Evolutionary conservation across 768 basidiomycete genomes (phyloP).

Genomic region (Macrolepiota dolichaula): DNA sequence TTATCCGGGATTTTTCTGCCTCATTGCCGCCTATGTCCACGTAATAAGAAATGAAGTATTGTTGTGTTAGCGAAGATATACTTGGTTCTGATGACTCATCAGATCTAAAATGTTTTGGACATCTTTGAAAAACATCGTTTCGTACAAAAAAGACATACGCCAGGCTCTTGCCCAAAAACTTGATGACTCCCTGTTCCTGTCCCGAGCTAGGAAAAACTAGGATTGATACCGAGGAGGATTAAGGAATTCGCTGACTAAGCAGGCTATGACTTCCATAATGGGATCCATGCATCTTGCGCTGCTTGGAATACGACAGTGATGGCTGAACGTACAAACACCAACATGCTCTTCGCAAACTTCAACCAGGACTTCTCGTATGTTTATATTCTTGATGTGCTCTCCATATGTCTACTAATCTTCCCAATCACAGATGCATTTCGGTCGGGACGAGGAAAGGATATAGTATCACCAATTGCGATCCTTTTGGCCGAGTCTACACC

Average conservation of each 20-base stretch:
- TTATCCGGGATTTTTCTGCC: neutral
- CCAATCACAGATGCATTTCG: slow-evolving; percentile 68
- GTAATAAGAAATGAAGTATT: too few species aligned
- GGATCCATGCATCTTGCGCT: neutral
- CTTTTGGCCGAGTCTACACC: slow-evolving; percentile 93
- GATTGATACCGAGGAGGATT: too few species aligned
- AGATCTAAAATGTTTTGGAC: too few species aligned
- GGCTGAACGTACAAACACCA: slow-evolving; percentile 39
- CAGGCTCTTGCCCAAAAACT: too few species aligned
- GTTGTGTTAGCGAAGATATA: too few species aligned
- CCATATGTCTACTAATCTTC: neutral
- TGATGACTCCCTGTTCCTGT: too few species aligned
- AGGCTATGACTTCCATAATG: neutral
- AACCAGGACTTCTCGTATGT: slow-evolving; percentile 95
- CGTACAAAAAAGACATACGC: too few species aligned
- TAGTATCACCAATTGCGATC: slow-evolving; percentile 96
- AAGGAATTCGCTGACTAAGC: neutral
- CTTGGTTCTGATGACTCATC: too few species aligned
- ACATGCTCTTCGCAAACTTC: slow-evolving; percentile 87
- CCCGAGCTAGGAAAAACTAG: too few species aligned
- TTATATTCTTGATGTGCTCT: neutral
- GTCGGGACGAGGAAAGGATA: slow-evolving; percentile 96
- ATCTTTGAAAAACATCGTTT: too few species aligned
- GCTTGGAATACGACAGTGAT: slow-evolving; percentile 19
- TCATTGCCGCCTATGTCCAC: too few species aligned